Conservation (phyloP, 163 green algal species). For the Smithsoniella earleae region DNA sequence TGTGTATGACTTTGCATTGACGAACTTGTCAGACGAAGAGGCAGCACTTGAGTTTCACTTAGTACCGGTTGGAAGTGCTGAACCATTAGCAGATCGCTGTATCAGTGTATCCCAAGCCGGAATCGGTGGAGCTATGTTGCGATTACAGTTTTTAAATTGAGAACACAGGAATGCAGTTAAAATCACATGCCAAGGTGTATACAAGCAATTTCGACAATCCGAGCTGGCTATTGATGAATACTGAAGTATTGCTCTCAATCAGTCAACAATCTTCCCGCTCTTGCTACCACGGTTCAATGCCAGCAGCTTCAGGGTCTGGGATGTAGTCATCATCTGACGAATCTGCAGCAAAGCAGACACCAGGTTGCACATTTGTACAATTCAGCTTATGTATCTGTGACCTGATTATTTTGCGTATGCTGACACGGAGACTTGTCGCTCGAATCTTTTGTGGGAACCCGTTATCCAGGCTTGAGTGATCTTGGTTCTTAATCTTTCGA, state of each 20-base stretch:
- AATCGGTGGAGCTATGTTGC: background rate
- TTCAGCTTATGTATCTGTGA: no score
- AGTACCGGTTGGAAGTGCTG: background rate
- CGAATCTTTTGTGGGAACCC: no score
- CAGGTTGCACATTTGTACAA: background rate
- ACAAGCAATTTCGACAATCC: background rate
- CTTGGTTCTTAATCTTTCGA: background rate
- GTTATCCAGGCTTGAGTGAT: background rate
- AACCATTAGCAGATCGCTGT: background rate
- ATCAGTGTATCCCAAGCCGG: background rate
- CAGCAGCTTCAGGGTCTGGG: constrained; percentile 36
- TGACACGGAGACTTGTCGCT: no score
- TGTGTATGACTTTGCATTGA: constrained; percentile 19
- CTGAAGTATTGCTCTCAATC: no score
- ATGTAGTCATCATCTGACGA: constrained; percentile 52
- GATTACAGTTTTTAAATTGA: background rate
- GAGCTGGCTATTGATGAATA: background rate
- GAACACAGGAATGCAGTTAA: background rate
- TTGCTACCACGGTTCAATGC: constrained; percentile 34
- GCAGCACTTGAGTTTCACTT: background rate
- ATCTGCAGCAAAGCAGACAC: constrained; percentile 31
- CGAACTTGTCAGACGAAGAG: background rate
- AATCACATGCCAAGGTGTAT: background rate
- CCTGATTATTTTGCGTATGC: no score
- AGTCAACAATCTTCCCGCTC: no score